Conservation (phyloP, 345 rosid species). For the Sonneratia alba region DNA sequence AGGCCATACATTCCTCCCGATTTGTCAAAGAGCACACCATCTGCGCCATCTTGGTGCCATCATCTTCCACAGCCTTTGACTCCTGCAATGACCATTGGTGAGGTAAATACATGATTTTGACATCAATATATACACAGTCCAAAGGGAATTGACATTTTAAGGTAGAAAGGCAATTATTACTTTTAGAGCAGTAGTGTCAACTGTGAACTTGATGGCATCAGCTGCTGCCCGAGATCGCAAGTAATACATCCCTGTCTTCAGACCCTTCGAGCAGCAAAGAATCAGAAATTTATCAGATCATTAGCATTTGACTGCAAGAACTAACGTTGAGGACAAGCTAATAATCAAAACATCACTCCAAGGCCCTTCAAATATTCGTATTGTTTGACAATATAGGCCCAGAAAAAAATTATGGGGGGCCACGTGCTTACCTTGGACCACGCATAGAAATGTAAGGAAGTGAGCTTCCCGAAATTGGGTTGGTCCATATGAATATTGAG, state of each 20-base stretch:
- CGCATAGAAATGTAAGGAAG: constrained; percentile 72
- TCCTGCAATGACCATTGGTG: constrained; percentile 26
- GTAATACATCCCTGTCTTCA: constrained; percentile 94
- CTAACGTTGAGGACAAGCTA: not conserved
- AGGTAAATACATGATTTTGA: not conserved
- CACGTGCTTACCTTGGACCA: constrained; percentile 64
- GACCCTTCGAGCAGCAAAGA: constrained; percentile 37
- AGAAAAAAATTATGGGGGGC: not conserved
- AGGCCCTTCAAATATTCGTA: too few species aligned
- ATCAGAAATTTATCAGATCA: not conserved
- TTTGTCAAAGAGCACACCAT: constrained; percentile 85
- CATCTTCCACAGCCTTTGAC: constrained; percentile 21
- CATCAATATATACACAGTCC: not conserved
- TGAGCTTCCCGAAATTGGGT: constrained; percentile 68
- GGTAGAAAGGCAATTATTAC: constrained; percentile 24
- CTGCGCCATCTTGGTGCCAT: constrained; percentile 63
- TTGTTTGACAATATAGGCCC: too few species aligned
- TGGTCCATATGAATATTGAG: constrained; percentile 87
- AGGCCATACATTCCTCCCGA: constrained; percentile 78
- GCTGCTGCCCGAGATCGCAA: constrained; percentile 87
- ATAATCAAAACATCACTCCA: not conserved
- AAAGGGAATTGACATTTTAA: not conserved
- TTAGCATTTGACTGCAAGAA: not conserved
- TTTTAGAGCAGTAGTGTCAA: constrained; percentile 58
- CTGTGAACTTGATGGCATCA: constrained; percentile 94